Percentiles rank a stretch among this genome's conserved stretches.
Evolutionary conservation across 2,329 filamentous ascomycete genomes (phyloP).

Genomic region (Cryphonectria carpinicola): DNA sequence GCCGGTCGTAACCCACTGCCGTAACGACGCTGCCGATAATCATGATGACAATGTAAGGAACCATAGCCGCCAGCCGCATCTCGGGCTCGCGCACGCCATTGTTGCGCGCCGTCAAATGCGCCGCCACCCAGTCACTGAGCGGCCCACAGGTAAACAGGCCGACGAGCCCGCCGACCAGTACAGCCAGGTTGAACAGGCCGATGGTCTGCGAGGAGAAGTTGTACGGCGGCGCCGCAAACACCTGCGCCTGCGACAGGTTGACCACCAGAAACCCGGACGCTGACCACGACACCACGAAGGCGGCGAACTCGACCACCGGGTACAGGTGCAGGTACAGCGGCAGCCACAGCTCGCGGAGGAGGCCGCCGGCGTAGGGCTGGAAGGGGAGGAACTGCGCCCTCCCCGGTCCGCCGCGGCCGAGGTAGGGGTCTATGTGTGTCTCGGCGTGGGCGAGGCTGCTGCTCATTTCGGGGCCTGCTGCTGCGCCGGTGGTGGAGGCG

Average conservation of each 20-base stretch:
- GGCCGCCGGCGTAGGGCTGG: conserved; percentile 50
- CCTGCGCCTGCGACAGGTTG: conserved; percentile 60
- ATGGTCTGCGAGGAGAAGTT: conserved; percentile 45
- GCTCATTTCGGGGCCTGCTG: neutral
- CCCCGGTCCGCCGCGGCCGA: conserved; percentile 58
- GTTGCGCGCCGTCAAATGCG: conserved; percentile 45
- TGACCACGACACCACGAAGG: conserved; percentile 62
- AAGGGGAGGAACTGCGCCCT: conserved; percentile 60
- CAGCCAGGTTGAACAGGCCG: conserved; percentile 54
- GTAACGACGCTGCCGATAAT: conserved; percentile 51
- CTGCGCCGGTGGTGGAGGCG: conserved; percentile 4
- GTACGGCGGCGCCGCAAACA: conserved; percentile 49
- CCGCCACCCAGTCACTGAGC: conserved; percentile 49
- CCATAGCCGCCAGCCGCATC: conserved; percentile 50
- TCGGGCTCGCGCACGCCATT: conserved; percentile 52
- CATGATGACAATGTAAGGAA: conserved; percentile 50
- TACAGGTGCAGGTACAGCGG: conserved; percentile 66
- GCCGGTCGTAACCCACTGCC: conserved; percentile 49
- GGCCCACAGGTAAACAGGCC: conserved; percentile 48
- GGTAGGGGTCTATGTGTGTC: conserved; percentile 54
- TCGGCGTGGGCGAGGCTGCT: conserved; percentile 11
- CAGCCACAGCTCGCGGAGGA: conserved; percentile 60
- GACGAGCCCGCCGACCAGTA: conserved; percentile 46
- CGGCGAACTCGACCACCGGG: conserved; percentile 65
- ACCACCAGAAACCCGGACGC: conserved; percentile 51